These are phyloP conservation scores for Cryphonectria nitschkei DNA, from an alignment of 2,329 filamentous ascomycete species.

Conservation along the genomic window DNA sequence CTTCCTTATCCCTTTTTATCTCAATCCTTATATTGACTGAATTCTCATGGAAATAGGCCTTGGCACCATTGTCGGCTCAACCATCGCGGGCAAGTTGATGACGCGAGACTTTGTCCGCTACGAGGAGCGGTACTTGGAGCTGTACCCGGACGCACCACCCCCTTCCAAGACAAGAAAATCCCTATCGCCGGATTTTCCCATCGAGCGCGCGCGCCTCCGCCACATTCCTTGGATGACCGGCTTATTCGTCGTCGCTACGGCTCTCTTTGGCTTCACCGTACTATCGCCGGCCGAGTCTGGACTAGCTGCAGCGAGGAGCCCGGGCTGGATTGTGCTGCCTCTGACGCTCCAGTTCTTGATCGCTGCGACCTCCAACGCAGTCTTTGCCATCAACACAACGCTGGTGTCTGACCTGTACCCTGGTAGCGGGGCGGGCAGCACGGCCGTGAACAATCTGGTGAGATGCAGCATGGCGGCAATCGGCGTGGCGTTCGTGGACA, in stretches of 20 bases:
- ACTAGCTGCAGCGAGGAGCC: neutral
- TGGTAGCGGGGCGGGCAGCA: conserved; percentile 37
- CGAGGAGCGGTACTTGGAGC: conserved; percentile 37
- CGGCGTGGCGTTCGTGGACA: conserved; percentile 34
- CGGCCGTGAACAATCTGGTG: conserved; percentile 41
- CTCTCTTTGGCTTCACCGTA: conserved; percentile 42
- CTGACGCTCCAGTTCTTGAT: conserved; percentile 41
- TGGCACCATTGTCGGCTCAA: conserved; percentile 48
- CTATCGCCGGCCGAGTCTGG: conserved; percentile 12
- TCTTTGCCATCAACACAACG: conserved; percentile 42
- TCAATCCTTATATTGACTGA: too few relatives aligned
- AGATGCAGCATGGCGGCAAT: conserved; percentile 38
- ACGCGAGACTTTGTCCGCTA: conserved; percentile 41
- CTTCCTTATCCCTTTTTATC: too few relatives aligned
- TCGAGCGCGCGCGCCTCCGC: conserved; percentile 46
- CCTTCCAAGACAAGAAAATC: conserved; percentile 34
- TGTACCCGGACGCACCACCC: conserved; percentile 34
- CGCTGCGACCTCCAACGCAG: conserved; percentile 41
- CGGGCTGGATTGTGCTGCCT: conserved; percentile 36
- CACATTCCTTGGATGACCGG: conserved; percentile 45
- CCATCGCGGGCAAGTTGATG: conserved; percentile 46
- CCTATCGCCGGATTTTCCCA: conserved; percentile 44
- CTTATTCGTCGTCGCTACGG: conserved; percentile 41
- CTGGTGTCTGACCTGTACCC: conserved; percentile 41
- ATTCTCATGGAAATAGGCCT: conserved; percentile 30